Evolutionary conservation across 1,284 basidiomycete genomes (phyloP).

Genomic region (Pisolithus thermaeus): DNA sequence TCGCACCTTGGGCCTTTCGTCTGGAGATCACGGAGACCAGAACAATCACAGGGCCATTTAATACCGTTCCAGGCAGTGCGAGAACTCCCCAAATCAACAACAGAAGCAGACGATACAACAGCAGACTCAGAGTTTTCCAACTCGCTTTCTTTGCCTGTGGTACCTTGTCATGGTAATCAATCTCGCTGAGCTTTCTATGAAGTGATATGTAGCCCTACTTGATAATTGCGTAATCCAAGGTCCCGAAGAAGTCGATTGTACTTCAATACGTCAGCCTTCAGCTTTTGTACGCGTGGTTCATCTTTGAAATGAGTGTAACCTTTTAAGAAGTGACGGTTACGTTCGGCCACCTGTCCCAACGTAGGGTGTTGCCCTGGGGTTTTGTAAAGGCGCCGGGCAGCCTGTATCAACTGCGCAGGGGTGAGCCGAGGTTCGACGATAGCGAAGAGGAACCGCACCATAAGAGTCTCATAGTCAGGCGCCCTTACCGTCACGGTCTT

Average conservation of each 20-base stretch:
- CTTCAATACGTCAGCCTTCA: constrained; percentile 79
- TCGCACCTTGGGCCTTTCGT: constrained; percentile 84
- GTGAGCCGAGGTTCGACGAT: constrained; percentile 1
- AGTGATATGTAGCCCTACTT: constrained; percentile 25
- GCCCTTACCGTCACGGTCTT: constrained; percentile 96
- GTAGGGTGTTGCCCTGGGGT: constrained; percentile 94
- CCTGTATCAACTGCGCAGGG: constrained; percentile 77
- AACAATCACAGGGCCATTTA: constrained; percentile 95
- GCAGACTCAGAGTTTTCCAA: constrained; percentile 84
- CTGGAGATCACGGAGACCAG: constrained; percentile 85
- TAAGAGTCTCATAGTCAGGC: constrained; percentile 96
- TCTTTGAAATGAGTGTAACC: constrained; percentile 94
- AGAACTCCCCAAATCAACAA: constrained; percentile 82
- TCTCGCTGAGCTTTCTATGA: neutral
- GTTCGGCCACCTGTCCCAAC: constrained; percentile 93
- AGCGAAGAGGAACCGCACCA: constrained; percentile 52
- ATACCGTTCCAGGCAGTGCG: constrained; percentile 87
- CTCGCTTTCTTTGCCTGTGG: constrained; percentile 76
- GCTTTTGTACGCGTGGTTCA: constrained; percentile 82
- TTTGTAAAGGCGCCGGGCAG: constrained; percentile 90
- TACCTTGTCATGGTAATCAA: constrained; percentile 41
- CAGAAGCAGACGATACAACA: constrained; percentile 81
- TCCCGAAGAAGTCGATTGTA: constrained; percentile 92
- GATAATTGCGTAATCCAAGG: constrained; percentile 70
- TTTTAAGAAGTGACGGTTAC: constrained; percentile 92